Percentiles rank a stretch among this genome's conserved stretches.
Evolutionary conservation across 768 basidiomycete genomes (phyloP).

Genomic region (Cystofilobasidium macerans): DNA sequence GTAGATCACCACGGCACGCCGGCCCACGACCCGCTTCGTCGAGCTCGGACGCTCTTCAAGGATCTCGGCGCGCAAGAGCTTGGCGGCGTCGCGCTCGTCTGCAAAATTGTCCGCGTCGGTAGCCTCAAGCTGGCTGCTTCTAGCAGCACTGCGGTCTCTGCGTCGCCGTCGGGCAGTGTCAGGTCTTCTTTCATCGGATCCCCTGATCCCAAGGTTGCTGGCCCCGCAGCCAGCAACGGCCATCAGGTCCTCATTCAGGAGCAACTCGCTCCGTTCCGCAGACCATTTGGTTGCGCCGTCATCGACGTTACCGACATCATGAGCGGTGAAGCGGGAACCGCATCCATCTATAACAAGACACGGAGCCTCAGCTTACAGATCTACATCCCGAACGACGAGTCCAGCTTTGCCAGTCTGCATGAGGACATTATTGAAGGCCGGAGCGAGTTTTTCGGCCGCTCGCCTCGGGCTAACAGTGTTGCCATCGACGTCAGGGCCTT

Average conservation of each 20-base stretch:
- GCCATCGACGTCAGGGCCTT: conserved; percentile 77
- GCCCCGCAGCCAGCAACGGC: not conserved
- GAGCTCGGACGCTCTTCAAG: conserved; percentile 74
- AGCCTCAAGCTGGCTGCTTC: conserved; percentile 52
- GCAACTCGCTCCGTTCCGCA: conserved; percentile 44
- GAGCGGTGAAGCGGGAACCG: conserved; percentile 55
- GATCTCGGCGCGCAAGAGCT: conserved; percentile 81
- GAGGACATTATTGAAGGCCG: conserved; percentile 82
- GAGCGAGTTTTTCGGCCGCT: conserved; percentile 68
- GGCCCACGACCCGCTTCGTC: conserved; percentile 40
- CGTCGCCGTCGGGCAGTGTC: conserved; percentile 1
- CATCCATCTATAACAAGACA: conserved; percentile 51
- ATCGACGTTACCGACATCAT: conserved; percentile 65
- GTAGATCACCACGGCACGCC: conserved; percentile 85
- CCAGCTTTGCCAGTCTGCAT: conserved; percentile 81
- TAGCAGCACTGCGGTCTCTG: not conserved
- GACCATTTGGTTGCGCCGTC: conserved; percentile 94
- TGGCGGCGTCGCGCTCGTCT: conserved; percentile 75
- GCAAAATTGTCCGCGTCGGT: conserved; percentile 79
- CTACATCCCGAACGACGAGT: conserved; percentile 68
- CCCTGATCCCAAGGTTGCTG: not conserved
- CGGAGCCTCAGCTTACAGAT: conserved; percentile 81
- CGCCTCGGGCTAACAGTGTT: conserved; percentile 69
- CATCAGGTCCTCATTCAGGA: not conserved
- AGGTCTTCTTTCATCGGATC: not conserved